These are phyloP conservation scores for Cinchona pubescens DNA, from an alignment of 257 asterid genomes.

Conservation along the genomic window DNA sequence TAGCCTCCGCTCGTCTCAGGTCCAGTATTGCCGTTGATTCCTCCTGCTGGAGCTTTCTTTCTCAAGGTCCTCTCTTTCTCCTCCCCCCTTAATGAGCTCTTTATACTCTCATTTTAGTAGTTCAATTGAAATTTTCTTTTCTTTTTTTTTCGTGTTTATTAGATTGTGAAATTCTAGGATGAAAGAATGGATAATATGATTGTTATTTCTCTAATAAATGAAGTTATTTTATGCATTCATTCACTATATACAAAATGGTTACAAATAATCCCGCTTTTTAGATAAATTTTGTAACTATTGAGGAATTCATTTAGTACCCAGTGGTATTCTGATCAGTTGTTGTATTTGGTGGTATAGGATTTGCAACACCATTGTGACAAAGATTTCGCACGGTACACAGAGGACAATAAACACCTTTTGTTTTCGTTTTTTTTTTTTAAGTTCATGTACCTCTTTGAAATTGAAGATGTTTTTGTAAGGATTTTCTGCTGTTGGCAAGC, in stretches of 20 bases:
- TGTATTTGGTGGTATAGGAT: slow-evolving; percentile 16
- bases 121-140: too few species aligned
- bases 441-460: slow-evolving; percentile 4
- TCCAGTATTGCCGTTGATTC: slow-evolving; percentile 52
- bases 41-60: slow-evolving; percentile 54
- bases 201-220: neutral
- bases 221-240: slow-evolving; percentile 1
- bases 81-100: neutral
- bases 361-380: slow-evolving; percentile 28
- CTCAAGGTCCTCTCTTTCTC: slow-evolving; percentile 39
- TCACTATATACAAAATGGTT: too few species aligned
- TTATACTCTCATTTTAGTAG: too few species aligned
- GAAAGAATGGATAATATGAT: neutral
- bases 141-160: too few species aligned
- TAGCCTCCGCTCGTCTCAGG: slow-evolving; percentile 58
- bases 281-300: neutral
- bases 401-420: neutral
- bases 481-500: neutral
- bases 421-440: neutral
- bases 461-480: neutral
- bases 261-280: too few species aligned
- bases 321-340: slow-evolving; percentile 3
- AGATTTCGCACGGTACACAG: slow-evolving; percentile 17
- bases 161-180: too few species aligned
- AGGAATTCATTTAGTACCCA: neutral